Conservation (phyloP, 495 filamentous ascomycete species). For the Niebla homalea region DNA sequence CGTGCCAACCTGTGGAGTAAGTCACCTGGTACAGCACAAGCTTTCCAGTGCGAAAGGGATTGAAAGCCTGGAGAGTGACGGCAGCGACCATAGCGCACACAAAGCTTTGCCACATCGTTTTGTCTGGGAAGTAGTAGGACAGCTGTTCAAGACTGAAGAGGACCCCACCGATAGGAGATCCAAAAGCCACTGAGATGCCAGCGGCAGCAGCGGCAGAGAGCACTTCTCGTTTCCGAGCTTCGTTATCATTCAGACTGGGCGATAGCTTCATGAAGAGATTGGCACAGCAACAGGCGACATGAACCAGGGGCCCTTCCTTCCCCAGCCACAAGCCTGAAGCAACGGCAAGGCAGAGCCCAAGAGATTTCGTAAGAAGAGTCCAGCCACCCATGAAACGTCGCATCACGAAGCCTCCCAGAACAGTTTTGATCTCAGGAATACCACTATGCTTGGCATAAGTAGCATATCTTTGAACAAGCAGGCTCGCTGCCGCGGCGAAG, state of each 20-base stretch:
- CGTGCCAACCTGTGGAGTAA: slow-evolving; percentile 86
- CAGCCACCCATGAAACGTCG: slow-evolving; percentile 81
- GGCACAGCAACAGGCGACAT: slow-evolving; percentile 95
- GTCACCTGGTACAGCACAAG: slow-evolving; percentile 95
- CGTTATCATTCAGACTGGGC: slow-evolving; percentile 68
- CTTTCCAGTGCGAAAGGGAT: slow-evolving; percentile 92
- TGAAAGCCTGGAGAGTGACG: slow-evolving; percentile 79
- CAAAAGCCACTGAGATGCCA: slow-evolving; percentile 94
- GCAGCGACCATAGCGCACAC: slow-evolving; percentile 97
- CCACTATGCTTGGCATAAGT: slow-evolving; percentile 89
- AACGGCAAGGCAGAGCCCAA: slow-evolving; percentile 86
- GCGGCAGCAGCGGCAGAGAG: slow-evolving; percentile 89
- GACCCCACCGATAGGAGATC: slow-evolving; percentile 87
- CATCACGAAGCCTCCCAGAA: slow-evolving; percentile 90
- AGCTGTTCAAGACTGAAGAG: slow-evolving; percentile 92
- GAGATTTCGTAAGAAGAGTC: slow-evolving; percentile 83
- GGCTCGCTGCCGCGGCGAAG: slow-evolving; percentile 66
- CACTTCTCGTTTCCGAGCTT: slow-evolving; percentile 92
- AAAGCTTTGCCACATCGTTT: slow-evolving; percentile 99
- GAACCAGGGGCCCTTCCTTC: slow-evolving; percentile 92
- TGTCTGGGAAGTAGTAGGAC: slow-evolving; percentile 97
- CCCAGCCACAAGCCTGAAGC: slow-evolving; percentile 97
- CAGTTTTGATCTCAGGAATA: slow-evolving; percentile 96
- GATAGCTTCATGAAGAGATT: slow-evolving; percentile 92
- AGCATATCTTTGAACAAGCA: slow-evolving; percentile 73